A percentile compares a stretch with the other conserved stretches of the same genome.
Conservation (phyloP, 225 moss, liverwort and hornwort genomes). For the Pseudisothecium myosuroides region DNA sequence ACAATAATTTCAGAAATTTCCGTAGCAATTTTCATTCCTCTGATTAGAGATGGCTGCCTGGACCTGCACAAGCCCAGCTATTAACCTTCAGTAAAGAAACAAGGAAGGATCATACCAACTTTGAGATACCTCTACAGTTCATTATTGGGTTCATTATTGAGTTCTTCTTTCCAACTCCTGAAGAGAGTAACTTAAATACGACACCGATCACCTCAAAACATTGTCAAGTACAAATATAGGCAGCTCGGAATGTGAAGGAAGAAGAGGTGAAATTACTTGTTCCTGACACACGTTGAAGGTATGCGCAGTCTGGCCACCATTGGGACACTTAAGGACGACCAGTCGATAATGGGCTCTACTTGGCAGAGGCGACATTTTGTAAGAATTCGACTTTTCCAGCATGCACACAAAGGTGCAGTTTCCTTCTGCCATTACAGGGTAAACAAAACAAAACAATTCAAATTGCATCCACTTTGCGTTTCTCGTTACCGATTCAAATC, state of each 20-base stretch:
- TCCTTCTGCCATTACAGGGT: slow-evolving; percentile 36
- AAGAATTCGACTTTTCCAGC: slow-evolving; percentile 52
- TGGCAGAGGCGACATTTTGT: slow-evolving; percentile 49
- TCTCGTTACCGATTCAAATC: background rate
- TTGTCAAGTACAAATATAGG: background rate
- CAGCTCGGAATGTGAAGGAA: background rate
- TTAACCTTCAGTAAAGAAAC: background rate
- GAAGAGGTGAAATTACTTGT: slow-evolving; percentile 24
- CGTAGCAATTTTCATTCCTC: background rate
- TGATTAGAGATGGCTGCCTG: background rate
- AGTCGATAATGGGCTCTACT: slow-evolving; percentile 40
- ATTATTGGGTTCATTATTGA: background rate
- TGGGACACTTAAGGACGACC: slow-evolving; percentile 48
- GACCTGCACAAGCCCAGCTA: background rate
- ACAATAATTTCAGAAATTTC: background rate
- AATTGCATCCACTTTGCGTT: background rate
- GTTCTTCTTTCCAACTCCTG: background rate
- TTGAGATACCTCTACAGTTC: background rate
- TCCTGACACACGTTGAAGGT: slow-evolving; percentile 52
- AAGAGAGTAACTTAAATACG: background rate
- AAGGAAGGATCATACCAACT: background rate
- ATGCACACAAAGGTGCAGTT: slow-evolving; percentile 36
- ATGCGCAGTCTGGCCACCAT: slow-evolving; percentile 42
- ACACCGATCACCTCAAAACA: background rate
- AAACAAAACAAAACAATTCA: background rate